phyloP scores from a whole-genome alignment of 768 basidiomycete genomes.

The Rossbeevera mucosa region DNA sequence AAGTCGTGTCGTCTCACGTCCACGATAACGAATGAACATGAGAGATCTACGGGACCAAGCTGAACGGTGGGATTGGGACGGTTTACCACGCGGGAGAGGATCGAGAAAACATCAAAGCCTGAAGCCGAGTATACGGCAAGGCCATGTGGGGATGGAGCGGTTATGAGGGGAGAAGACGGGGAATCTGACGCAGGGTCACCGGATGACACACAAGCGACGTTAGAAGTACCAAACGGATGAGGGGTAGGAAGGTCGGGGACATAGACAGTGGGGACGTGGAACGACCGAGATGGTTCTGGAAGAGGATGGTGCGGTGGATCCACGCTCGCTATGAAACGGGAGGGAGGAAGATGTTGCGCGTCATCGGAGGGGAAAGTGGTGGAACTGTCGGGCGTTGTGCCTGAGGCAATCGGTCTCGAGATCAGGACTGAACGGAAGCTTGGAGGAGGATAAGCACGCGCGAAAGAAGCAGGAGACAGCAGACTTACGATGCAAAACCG shows the following conservation, averaged over 20 bases:
- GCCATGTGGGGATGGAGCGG: constrained; percentile 30
- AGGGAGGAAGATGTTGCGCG: neutral
- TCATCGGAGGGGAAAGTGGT: neutral
- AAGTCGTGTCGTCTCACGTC: constrained; percentile 78
- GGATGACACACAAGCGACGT: constrained; percentile 3
- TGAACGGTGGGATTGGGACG: constrained; percentile 69
- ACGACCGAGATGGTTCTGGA: constrained; percentile 4
- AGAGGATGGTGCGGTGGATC: constrained; percentile 5
- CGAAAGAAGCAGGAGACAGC: neutral
- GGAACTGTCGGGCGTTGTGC: neutral
- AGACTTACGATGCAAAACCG: constrained; percentile 35
- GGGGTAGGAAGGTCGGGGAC: constrained; percentile 5
- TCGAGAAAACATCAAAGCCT: constrained; percentile 85
- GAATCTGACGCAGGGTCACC: neutral
- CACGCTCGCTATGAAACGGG: constrained; percentile 1
- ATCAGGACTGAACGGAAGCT: constrained; percentile 23
- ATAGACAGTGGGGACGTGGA: constrained; percentile 1
- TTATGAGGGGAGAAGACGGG: constrained; percentile 5
- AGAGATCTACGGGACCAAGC: constrained; percentile 89
- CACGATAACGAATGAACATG: constrained; percentile 87
- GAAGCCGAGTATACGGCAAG: constrained; percentile 81
- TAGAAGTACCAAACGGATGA: constrained; percentile 2
- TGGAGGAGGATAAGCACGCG: constrained; percentile 10
- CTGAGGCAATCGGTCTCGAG: constrained; percentile 12
- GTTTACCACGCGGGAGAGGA: constrained; percentile 72